These are phyloP conservation scores for Penicillium sp. DNA, from an alignment of 2,329 filamentous ascomycete species.

Conservation along the genomic window DNA sequence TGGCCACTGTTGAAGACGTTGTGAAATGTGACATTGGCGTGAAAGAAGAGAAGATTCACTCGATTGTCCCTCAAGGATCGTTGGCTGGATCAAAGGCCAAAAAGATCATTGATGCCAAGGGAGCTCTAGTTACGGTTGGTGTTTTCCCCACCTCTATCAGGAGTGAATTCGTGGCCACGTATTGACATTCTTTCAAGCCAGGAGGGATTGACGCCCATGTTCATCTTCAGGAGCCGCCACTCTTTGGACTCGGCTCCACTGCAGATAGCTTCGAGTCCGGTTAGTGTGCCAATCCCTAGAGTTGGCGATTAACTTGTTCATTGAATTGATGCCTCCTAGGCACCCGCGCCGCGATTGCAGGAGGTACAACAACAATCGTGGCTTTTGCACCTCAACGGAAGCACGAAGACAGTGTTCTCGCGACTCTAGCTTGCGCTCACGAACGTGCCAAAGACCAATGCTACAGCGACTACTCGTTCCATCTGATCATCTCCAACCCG, in stretches of 20 bases:
- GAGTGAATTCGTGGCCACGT: background rate
- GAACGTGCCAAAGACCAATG: background rate
- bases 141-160: background rate
- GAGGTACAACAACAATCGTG: conserved; percentile 60
- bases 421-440: background rate
- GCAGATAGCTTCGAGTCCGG: background rate
- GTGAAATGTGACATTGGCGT: conserved; percentile 13
- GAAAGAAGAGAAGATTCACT: conserved; percentile 13
- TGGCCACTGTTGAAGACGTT: background rate
- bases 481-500: conserved; percentile 41
- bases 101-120: conserved; percentile 10
- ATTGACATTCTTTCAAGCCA: conserved; percentile 22
- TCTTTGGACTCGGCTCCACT: background rate
- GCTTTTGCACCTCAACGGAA: conserved; percentile 52
- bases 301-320: background rate
- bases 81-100: background rate
- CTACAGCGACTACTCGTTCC: conserved; percentile 58
- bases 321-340: background rate
- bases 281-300: background rate
- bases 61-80: conserved; percentile 4
- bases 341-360: conserved; percentile 49
- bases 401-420: background rate
- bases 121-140: conserved; percentile 1
- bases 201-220: conserved; percentile 54
- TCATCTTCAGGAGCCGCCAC: conserved; percentile 27